Conservation (phyloP, 805 yeast species). For the Yamadazyma ubonensis region DNA sequence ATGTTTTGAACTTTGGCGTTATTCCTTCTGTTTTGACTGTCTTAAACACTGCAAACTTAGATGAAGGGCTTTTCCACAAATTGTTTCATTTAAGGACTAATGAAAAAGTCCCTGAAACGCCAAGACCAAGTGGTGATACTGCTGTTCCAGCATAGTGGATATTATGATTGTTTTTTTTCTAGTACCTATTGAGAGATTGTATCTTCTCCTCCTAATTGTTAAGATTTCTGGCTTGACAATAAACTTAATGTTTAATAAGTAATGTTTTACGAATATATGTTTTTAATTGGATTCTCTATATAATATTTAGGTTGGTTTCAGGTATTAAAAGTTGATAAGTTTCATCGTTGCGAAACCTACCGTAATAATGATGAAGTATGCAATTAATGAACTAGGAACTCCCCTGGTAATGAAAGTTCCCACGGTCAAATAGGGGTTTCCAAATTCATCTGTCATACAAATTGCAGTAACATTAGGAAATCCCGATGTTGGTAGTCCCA, state of each 20-base stretch:
- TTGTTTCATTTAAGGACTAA: slow-evolving; percentile 9
- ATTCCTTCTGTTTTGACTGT: slow-evolving; percentile 40
- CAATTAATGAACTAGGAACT: slow-evolving; percentile 78
- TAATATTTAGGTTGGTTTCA: not conserved
- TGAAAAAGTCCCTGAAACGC: slow-evolving; percentile 28
- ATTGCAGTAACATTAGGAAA: slow-evolving; percentile 98
- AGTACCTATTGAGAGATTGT: not conserved
- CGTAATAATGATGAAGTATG: slow-evolving; percentile 69
- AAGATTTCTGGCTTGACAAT: too few relatives aligned
- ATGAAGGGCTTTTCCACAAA: slow-evolving; percentile 27
- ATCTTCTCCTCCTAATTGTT: slow-evolving; percentile 10
- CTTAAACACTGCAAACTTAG: slow-evolving; percentile 22
- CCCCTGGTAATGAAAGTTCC: slow-evolving; percentile 86
- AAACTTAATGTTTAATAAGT: not conserved
- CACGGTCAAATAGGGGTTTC: slow-evolving; percentile 85
- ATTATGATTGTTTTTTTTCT: not conserved
- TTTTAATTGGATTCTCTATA: not conserved
- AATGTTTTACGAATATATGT: not conserved
- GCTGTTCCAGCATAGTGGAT: slow-evolving; percentile 23
- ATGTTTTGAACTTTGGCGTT: slow-evolving; percentile 44
- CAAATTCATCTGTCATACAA: slow-evolving; percentile 89
- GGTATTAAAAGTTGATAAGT: slow-evolving; percentile 29
- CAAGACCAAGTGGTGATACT: slow-evolving; percentile 48
- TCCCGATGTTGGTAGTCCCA: slow-evolving; percentile 97
- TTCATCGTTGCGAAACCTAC: slow-evolving; percentile 77